phyloP scores from a whole-genome alignment of 1,284 basidiomycete genomes.

The Ceratobasidium papillatum region DNA sequence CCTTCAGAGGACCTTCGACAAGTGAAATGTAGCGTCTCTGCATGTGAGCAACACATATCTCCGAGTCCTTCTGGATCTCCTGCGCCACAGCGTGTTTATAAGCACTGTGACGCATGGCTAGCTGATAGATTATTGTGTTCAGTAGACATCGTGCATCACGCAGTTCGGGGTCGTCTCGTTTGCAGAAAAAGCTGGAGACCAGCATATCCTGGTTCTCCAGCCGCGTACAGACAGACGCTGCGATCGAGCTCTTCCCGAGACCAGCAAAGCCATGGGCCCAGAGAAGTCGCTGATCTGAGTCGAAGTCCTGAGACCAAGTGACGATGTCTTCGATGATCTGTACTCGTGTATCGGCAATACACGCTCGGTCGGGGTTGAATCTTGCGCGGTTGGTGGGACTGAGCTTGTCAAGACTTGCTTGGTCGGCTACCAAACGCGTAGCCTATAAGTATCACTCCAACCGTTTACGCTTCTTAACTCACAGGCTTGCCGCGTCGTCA shows the following conservation, averaged over 20 bases:
- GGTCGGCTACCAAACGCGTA: background rate
- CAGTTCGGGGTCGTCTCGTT: background rate
- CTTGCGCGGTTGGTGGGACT: background rate
- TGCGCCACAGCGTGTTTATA: background rate
- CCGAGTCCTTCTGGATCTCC: background rate
- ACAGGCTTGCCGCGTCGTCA: background rate
- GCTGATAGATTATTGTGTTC: background rate
- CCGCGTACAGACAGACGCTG: background rate
- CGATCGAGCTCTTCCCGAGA: slow-evolving; percentile 9
- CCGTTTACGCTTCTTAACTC: too few species aligned
- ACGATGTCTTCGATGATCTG: background rate
- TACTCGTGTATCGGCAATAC: background rate
- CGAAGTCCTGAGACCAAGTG: background rate
- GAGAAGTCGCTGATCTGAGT: background rate
- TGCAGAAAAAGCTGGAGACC: slow-evolving; percentile 7
- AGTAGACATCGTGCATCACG: background rate
- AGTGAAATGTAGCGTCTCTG: background rate
- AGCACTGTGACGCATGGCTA: background rate
- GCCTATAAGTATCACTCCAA: background rate
- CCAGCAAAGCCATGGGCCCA: slow-evolving; percentile 15
- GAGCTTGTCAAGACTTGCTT: background rate
- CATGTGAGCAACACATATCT: background rate
- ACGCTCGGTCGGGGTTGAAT: background rate
- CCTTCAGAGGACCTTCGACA: background rate
- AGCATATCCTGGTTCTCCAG: background rate